Evolutionary conservation across 1,284 basidiomycete genomes (phyloP), one percentile per base, ranked within the genome.

Genomic region (Apiotrichum siamense): DNA sequence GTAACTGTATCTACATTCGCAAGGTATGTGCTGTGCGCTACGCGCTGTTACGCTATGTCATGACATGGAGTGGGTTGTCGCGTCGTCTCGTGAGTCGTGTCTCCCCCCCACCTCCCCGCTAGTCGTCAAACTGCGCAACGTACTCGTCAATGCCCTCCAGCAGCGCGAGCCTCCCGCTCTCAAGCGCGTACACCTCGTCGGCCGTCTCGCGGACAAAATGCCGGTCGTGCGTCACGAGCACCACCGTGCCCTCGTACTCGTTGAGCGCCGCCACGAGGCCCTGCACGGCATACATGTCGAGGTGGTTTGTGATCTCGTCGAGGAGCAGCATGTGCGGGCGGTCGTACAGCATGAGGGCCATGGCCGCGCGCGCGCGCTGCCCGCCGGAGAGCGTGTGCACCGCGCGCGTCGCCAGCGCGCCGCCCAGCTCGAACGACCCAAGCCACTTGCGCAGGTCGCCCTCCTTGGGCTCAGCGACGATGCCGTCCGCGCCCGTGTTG

Each of bases 171-270:
- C 56, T 38, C 9, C 55, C 55, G 3, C 41, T 52, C 31, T 51
- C 52, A 15, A 57, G 49, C 6, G 39, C 46, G 7, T 54, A 57
- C 7, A 57, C 55, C 21, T 39, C 47, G 33, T 57, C 55, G 5
- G 56, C 52, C 7, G 37, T 42, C 44, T 57, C 56, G 39, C 56
- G 56, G 33, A 54, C 56, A 44, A 54, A 57, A 47, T 54, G 56
- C 54, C 84, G 76, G 64, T 87, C 85, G 66, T 87, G 85, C 29
- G 82, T 84, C 47, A 87, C 79, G 11, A 86, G 73, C 11, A 86
- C 69, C 26, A 86, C 65, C 0, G 79, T 82, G 3, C 85, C 84
- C 23, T 72, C 70, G 61, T 79, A 87, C 15, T 66, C 67, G 41
- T 76, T 75, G 21, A 86, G 73, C 5, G 82, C 80, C 10, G 76